Percentiles rank a stretch among this genome's conserved stretches.
Evolutionary conservation across 2,329 filamentous ascomycete genomes (phyloP).

Genomic region (Raffaelea albimanens): DNA sequence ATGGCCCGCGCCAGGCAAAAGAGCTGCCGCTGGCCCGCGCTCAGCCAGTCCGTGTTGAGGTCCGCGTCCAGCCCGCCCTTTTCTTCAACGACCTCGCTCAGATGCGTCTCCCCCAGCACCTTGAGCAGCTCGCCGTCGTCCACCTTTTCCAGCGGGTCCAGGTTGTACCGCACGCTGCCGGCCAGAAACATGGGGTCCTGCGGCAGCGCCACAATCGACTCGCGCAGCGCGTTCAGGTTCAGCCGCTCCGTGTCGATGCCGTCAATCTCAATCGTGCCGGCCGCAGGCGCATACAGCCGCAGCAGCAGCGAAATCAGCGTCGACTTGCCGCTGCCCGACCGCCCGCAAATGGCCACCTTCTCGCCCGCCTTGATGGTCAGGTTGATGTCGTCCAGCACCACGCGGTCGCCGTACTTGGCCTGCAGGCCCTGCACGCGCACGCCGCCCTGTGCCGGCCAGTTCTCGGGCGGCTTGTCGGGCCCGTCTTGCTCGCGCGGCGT

Average conservation of each 20-base stretch:
- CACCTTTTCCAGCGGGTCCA: conserved; percentile 30
- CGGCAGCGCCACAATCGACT: conserved; percentile 30
- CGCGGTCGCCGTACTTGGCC: conserved; percentile 6
- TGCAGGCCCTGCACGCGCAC: conserved; percentile 1
- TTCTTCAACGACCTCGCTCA: conserved; percentile 21
- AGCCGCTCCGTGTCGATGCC: conserved; percentile 24
- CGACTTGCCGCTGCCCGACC: conserved; percentile 21
- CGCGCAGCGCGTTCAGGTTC: conserved; percentile 16
- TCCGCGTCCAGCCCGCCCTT: conserved; percentile 28
- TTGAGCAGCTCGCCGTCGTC: conserved; percentile 21
- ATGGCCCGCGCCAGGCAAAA: conserved; percentile 39
- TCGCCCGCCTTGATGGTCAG: conserved; percentile 19
- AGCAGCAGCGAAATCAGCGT: conserved; percentile 29
- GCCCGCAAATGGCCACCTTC: conserved; percentile 24
- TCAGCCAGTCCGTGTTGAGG: conserved; percentile 22
- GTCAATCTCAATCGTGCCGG: conserved; percentile 35
- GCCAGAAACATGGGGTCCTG: conserved; percentile 41
- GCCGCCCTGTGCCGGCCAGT: conserved; percentile 3
- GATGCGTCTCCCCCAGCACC: conserved; percentile 13
- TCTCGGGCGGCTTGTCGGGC: conserved; percentile 1
- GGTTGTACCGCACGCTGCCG: conserved; percentile 38
- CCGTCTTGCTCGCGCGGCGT: conserved; percentile 3
- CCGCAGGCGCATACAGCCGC: conserved; percentile 32
- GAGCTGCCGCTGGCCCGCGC: conserved; percentile 37
- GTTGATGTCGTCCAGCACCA: conserved; percentile 14